Evolutionary conservation across 805 yeast species (phyloP).

Genomic region (Saccharomycopsis microspora): DNA sequence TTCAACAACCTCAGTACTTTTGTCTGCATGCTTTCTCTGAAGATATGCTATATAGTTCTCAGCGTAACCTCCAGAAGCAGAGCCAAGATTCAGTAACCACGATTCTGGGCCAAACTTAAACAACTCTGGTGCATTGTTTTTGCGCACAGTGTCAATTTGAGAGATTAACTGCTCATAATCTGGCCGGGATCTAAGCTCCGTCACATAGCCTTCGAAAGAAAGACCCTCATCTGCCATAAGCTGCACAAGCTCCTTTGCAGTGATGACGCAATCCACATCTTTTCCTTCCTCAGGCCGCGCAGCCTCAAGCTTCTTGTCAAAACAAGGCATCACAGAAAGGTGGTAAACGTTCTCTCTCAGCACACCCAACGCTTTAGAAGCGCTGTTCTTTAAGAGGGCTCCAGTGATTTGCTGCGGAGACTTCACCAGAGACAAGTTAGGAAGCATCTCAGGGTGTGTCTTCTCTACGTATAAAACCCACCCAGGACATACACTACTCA

Average conservation of each 20-base stretch:
- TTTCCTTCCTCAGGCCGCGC: slow-evolving; percentile 35
- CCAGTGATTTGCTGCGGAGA: slow-evolving; percentile 96
- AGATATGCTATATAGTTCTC: slow-evolving; percentile 44
- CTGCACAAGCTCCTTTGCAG: slow-evolving; percentile 78
- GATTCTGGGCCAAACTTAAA: slow-evolving; percentile 43
- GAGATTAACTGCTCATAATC: background rate
- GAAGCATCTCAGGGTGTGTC: slow-evolving; percentile 79
- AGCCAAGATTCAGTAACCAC: slow-evolving; percentile 71
- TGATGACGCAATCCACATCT: slow-evolving; percentile 70
- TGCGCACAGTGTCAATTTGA: slow-evolving; percentile 1
- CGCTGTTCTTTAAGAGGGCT: slow-evolving; percentile 47
- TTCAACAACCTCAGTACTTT: slow-evolving; percentile 23
- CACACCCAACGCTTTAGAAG: slow-evolving; percentile 24
- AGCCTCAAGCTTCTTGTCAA: slow-evolving; percentile 92
- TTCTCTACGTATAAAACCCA: slow-evolving; percentile 94
- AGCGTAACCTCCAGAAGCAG: slow-evolving; percentile 86
- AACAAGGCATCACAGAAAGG: slow-evolving; percentile 89
- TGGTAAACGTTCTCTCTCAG: slow-evolving; percentile 47
- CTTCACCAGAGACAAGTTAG: slow-evolving; percentile 59
- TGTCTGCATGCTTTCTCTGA: slow-evolving; percentile 20
- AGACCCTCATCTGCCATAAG: slow-evolving; percentile 46
- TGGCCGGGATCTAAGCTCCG: background rate
- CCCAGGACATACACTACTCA: slow-evolving; percentile 85
- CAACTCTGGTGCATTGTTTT: slow-evolving; percentile 43
- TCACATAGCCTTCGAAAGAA: slow-evolving; percentile 21